Percentiles rank a stretch among this genome's conserved stretches.
Evolutionary conservation across 306 rosid genomes (phyloP).

Genomic region (Ormosia emarginata): DNA sequence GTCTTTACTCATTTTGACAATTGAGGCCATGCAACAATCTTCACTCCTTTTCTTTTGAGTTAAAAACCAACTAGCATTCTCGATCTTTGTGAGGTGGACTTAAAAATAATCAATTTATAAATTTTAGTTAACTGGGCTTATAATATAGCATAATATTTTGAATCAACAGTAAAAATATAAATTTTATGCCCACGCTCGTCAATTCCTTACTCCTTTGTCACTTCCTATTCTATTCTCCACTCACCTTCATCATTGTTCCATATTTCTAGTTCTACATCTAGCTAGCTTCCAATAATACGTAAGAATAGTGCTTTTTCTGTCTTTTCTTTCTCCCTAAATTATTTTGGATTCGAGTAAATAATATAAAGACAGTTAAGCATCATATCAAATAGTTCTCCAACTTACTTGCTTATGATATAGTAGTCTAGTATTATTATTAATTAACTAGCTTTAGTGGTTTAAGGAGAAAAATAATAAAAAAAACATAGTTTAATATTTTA

Average conservation of each 20-base stretch:
- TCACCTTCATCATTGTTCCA: conserved; percentile 27
- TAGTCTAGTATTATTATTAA: conserved; percentile 25
- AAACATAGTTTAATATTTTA: neutral
- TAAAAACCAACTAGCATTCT: too few relatives aligned
- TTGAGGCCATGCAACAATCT: too few relatives aligned
- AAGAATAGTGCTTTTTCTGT: conserved; percentile 8
- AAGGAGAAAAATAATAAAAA: too few relatives aligned
- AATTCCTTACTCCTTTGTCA: conserved; percentile 28
- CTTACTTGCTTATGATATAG: conserved; percentile 18
- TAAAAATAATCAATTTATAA: too few relatives aligned
- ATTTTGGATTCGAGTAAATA: conserved; percentile 20
- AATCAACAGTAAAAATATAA: too few relatives aligned
- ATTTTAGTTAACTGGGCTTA: too few relatives aligned
- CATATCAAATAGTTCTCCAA: conserved; percentile 28
- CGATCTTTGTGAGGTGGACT: too few relatives aligned
- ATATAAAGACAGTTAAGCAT: conserved; percentile 25
- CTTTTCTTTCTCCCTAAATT: conserved; percentile 17
- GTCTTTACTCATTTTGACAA: too few relatives aligned
- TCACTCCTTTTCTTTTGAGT: too few relatives aligned
- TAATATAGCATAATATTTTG: too few relatives aligned
- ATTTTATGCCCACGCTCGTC: conserved; percentile 54
- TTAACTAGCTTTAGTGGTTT: conserved; percentile 15
- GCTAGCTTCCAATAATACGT: conserved; percentile 18
- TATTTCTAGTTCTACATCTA: conserved; percentile 21
- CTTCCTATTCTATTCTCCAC: conserved; percentile 30